These are phyloP conservation scores for Oryza glaberrima DNA, from an alignment of 176 grass and related monocot species.

Conservation along the genomic window DNA sequence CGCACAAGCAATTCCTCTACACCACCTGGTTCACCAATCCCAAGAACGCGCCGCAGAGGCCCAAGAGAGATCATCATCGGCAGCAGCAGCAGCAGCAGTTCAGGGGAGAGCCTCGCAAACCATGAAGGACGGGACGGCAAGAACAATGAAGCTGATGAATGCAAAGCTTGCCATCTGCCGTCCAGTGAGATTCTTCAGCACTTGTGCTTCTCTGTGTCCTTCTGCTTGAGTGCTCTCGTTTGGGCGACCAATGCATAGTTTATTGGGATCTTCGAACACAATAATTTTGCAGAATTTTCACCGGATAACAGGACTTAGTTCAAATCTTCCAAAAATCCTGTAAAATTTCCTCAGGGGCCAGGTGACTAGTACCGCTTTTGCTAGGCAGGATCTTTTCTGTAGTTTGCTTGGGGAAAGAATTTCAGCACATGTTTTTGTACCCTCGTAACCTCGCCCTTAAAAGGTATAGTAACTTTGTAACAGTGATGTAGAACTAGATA, in stretches of 20 bases:
- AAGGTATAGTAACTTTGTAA: no score
- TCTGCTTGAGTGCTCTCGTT: neutral
- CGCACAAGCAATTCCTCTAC: slow-evolving; percentile 95
- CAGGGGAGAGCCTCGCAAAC: slow-evolving; percentile 4
- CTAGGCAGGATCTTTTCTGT: neutral
- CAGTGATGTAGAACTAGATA: no score
- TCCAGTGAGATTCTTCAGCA: neutral
- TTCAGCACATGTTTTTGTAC: neutral
- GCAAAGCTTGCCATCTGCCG: neutral
- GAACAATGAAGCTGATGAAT: neutral
- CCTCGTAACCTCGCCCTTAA: neutral
- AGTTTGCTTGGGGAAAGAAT: neutral
- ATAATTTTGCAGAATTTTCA: no score
- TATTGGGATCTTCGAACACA: no score
- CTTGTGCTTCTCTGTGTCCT: neutral
- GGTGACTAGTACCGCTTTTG: no score
- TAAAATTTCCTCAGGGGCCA: no score
- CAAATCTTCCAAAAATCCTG: no score
- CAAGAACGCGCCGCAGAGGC: slow-evolving; percentile 58
- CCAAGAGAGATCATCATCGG: neutral
- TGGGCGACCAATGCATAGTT: no score
- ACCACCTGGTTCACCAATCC: slow-evolving; percentile 98
- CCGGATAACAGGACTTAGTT: no score
- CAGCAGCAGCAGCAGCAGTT: neutral
- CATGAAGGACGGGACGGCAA: neutral